Base-by-base conservation (phyloP, 1,139 yeast genomes). In the Scheffersomyces lignicola region DNA sequence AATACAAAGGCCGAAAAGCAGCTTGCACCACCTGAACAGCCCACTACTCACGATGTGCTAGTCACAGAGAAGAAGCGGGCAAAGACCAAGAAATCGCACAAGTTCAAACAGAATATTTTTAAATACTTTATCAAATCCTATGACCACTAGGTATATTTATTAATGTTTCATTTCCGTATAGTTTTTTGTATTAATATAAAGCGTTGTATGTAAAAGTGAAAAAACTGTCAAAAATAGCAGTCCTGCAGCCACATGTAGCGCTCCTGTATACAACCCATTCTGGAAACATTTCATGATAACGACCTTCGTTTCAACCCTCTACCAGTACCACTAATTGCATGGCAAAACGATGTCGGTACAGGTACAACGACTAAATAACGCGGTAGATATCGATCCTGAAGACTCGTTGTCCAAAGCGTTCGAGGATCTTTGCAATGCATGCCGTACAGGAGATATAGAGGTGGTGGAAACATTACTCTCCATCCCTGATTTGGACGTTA, bases 381-480 rank as follows among this genome's bases (percentile, higher is more conserved):
- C 32, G 10, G 25, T 15, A 11, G 14, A 29, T 20, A 14, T 6
- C 4, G 3, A 21, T 14, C 23, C 26, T 24, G n/a, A 14, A 7
- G 11, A 24, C 13, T 16, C 7, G 14, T 28, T 17, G 24, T 9
- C 41, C 13, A 44, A 48, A 22, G 56, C 50, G 3, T 75, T 72
- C 44, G 40, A 51, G 13, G 71, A 69, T 29, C 65, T 84, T n/a
- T 78, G 85, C 41, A 51, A 62, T 42, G 88, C 90, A 0, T 84
- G 94, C 42, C 64, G 94, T 25, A 49, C 61, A 3, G 94, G 94
- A 0, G 92, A 85, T 50, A 40, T 73, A 2, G 88, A 79, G 27
- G 65, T 69, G 30, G 92, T 76, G 2, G 86, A 81, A 36, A 61
- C 76, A 20, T 57, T 80, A 28, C 65, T 83, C 5, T 52, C 58